A percentile compares a stretch with the other conserved stretches of the same genome.
phyloP scores from a whole-genome alignment of 2,329 filamentous ascomycete genomes.

The Exophiala sp. region DNA sequence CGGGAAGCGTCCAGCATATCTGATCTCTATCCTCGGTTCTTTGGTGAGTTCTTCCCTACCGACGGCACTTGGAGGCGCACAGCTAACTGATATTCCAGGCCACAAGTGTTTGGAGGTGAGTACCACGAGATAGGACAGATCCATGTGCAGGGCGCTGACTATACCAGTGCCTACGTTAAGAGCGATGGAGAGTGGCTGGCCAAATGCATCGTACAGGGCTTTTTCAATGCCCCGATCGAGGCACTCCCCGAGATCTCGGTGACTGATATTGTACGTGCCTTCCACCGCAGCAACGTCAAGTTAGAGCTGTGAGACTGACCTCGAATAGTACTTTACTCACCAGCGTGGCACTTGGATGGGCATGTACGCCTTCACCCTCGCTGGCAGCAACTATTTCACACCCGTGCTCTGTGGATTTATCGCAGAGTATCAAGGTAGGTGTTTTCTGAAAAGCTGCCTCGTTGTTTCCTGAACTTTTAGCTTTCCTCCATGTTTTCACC shows the following conservation, averaged over 20 bases:
- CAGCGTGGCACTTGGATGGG: constrained; percentile 26
- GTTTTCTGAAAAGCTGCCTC: too few relatives aligned
- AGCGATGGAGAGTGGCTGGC: constrained; percentile 50
- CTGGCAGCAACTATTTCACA: constrained; percentile 30
- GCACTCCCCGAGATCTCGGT: constrained; percentile 47
- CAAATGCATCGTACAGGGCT: constrained; percentile 46
- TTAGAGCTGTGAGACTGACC: neutral
- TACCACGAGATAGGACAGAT: constrained; percentile 30
- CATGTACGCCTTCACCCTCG: constrained; percentile 24
- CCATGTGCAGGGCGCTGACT: constrained; percentile 24
- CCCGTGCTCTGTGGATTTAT: constrained; percentile 36
- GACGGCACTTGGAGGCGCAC: neutral
- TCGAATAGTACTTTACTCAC: constrained; percentile 33
- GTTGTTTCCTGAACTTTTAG: too few relatives aligned
- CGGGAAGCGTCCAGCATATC: constrained; percentile 33
- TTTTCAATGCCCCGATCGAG: constrained; percentile 49
- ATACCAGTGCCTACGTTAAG: constrained; percentile 38
- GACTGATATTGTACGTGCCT: constrained; percentile 40
- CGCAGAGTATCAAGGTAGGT: constrained; percentile 19
- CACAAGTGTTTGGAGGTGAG: constrained; percentile 14
- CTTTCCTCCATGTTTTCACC: too few relatives aligned
- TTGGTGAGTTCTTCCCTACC: constrained; percentile 29
- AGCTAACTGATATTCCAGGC: constrained; percentile 8
- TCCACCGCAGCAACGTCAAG: neutral
- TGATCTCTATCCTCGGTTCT: constrained; percentile 32